phyloP scores from a whole-genome alignment of 2,329 filamentous ascomycete genomes.

The Aureobasidium sp. region DNA sequence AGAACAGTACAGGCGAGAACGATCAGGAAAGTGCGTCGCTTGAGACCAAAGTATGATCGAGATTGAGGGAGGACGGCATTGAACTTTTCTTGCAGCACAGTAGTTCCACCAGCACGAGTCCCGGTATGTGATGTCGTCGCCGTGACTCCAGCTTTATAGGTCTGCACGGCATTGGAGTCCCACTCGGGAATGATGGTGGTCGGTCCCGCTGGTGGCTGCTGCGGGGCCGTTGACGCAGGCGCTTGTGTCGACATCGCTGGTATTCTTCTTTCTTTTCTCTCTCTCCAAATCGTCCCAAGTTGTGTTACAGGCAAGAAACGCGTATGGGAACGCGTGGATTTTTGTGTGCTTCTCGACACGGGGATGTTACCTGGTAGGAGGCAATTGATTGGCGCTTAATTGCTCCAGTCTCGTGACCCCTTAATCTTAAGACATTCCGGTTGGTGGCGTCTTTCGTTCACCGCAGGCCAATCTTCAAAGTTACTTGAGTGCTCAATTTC shows the following conservation, averaged over 20 bases:
- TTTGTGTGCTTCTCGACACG: neutral
- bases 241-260: slow-evolving; percentile 2
- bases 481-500: neutral
- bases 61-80: slow-evolving; percentile 31
- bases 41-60: slow-evolving; percentile 31
- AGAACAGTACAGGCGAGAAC: slow-evolving; percentile 25
- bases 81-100: slow-evolving; percentile 18
- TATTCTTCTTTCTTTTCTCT: neutral
- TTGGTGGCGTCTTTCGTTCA: neutral
- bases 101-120: neutral
- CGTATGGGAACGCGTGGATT: neutral
- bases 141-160: neutral
- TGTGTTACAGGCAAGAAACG: neutral
- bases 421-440: slow-evolving; percentile 6
- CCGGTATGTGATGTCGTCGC: slow-evolving; percentile 8
- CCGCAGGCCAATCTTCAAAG: neutral
- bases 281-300: neutral
- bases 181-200: slow-evolving; percentile 19
- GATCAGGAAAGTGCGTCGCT: slow-evolving; percentile 31
- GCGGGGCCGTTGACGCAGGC: neutral
- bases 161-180: slow-evolving; percentile 15
- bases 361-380: neutral
- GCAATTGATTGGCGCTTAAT: neutral
- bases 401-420: neutral
- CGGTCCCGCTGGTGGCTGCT: neutral